phyloP scores from a whole-genome alignment of 2,329 filamentous ascomycete species.

The Apiospora rasikravindrae region DNA sequence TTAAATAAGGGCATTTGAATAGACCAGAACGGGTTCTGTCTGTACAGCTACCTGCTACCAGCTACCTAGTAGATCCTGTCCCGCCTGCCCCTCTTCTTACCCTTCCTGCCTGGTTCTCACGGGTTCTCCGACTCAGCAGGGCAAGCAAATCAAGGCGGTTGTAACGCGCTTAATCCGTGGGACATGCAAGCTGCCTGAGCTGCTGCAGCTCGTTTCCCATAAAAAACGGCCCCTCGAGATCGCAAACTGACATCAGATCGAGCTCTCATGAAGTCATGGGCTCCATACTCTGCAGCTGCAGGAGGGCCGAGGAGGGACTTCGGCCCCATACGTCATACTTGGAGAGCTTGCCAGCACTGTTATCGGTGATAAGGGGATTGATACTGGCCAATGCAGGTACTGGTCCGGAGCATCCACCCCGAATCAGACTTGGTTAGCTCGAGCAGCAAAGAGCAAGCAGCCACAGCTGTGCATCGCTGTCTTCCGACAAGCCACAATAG shows the following conservation, averaged over 20 bases:
- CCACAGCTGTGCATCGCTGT: neutral
- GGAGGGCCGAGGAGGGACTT: conserved; percentile 7
- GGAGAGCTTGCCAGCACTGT: neutral
- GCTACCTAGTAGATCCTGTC: neutral
- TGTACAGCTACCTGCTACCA: neutral
- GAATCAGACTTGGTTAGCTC: no score
- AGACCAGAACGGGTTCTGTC: neutral
- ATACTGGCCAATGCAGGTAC: neutral
- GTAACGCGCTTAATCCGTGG: neutral
- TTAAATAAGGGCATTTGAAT: neutral
- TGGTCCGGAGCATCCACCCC: neutral
- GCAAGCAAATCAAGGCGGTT: conserved; percentile 1
- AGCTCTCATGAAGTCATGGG: conserved; percentile 25
- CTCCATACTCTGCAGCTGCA: conserved; percentile 5
- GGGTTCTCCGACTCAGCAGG: neutral
- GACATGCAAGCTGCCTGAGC: neutral
- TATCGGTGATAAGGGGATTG: neutral
- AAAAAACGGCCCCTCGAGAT: neutral
- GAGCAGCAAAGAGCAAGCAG: no score
- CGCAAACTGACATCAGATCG: conserved; percentile 24
- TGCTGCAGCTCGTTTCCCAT: neutral
- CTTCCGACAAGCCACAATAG: neutral
- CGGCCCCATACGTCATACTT: conserved; percentile 2
- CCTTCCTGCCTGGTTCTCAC: neutral
- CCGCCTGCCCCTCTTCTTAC: conserved; percentile 1